These are phyloP conservation scores for Steccherinum ochraceum DNA, from an alignment of 768 basidiomycete genomes.

Conservation along the genomic window DNA sequence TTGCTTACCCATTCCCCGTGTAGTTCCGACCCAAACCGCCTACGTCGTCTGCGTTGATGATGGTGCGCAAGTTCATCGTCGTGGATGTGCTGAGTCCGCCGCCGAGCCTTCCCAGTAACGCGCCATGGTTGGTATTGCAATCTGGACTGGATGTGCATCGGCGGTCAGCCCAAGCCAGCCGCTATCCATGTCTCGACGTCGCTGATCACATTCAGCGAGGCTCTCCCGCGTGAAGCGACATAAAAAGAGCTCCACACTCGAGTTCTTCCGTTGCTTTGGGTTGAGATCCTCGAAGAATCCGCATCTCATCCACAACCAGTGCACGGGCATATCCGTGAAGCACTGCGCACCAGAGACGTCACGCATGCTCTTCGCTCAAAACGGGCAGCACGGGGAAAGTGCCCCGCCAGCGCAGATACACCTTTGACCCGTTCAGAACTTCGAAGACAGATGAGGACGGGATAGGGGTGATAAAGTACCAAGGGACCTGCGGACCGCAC, in stretches of 20 bases:
- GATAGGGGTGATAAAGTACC: background rate
- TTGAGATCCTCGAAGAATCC: background rate
- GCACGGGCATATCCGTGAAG: too few species aligned
- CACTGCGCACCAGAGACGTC: background rate
- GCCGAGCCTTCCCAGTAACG: too few species aligned
- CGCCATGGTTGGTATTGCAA: conserved; percentile 1
- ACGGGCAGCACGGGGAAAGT: background rate
- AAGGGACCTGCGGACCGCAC: background rate
- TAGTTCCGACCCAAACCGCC: conserved; percentile 8
- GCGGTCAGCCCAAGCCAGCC: background rate
- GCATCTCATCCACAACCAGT: too few species aligned
- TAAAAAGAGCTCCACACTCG: background rate
- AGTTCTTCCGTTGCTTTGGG: background rate
- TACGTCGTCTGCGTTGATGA: conserved; percentile 19
- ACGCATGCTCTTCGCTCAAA: background rate
- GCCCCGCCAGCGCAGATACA: background rate
- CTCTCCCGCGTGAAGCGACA: background rate
- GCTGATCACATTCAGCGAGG: background rate
- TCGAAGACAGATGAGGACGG: background rate
- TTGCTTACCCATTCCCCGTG: background rate
- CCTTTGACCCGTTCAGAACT: background rate
- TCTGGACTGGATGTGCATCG: conserved; percentile 3
- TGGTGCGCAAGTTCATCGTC: conserved; percentile 20
- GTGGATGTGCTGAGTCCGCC: background rate
- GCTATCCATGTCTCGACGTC: background rate